Base-by-base conservation (phyloP, 2,329 filamentous ascomycete genomes). In the Dryadomyces quercus-mongolicae region DNA sequence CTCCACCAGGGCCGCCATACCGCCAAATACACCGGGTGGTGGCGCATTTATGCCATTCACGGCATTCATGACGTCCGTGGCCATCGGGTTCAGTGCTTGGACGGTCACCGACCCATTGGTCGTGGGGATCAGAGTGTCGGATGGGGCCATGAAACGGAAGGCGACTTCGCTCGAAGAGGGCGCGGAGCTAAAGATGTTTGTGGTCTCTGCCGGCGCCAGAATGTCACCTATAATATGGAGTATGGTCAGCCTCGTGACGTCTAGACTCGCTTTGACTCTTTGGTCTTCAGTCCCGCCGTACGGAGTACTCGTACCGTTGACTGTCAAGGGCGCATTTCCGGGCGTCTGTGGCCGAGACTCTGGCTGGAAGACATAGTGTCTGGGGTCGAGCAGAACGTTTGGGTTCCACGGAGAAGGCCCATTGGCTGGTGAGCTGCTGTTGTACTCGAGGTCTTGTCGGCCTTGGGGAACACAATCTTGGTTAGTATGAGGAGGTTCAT, bases 1-100 rank as follows among this genome's bases (percentile, higher is more conserved):
- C 66, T 94, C 88, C 48, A 95, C 80, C 70, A 90, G 80, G 54
- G 70, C 70, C 10, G 76, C 74, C 60, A 81, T 75, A 25, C 80
- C 57, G 36, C 50, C 44, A 20, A n/a, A n/a, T n/a, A n/a, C n/a
- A n/a, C n/a, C n/a, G 43, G 20, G 6, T 34, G 38, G 34, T 50
- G 54, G 43, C 31, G n/a, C n/a, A n/a, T n/a, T n/a, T n/a, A n/a
- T n/a, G n/a, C n/a, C 46, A 20, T 25, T 42, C 13, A 45, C 49
- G n/a, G 51, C 54, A 45, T 54, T 61, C 4, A 9, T 15, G 10
- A 7, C 31, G 9, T 46, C 25, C 1, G 3, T 15, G 10, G 40
- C 7, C 2, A 15, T 34, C 40, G 18, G 16, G 8, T 22, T 10
- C 5, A n/a, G 16, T 7, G 8, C 25, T 42, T 42, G 15, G 2